phyloP scores from a whole-genome alignment of 306 rosid species.

The peach (Prunus persica) region Prunus_persica_NCBIv2 NC_034012.1:7481001-7481500 shows the following conservation, averaged over 20 bases:
- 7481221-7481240: neutral
- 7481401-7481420: neutral
- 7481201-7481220: neutral
- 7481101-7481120: neutral
- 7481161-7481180: neutral
- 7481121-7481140: neutral
- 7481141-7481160: slow-evolving; percentile 10
- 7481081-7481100: neutral
- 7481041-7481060: slow-evolving; percentile 14
- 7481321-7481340: neutral
- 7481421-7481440: neutral
- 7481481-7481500: neutral
- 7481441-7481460: neutral
- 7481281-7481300: neutral
- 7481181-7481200: neutral
- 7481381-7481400: neutral
- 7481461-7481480: neutral
- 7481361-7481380: neutral
- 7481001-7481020: slow-evolving; percentile 4
- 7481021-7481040: slow-evolving; percentile 9
- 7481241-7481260: neutral
- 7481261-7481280: slow-evolving; percentile 5
- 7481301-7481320: slow-evolving; percentile 15
- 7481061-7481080: slow-evolving; percentile 1
- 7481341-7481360: neutral